Conservation (phyloP, 2,329 filamentous ascomycete species). For the Phaeosphaeriaceae sp. region DNA sequence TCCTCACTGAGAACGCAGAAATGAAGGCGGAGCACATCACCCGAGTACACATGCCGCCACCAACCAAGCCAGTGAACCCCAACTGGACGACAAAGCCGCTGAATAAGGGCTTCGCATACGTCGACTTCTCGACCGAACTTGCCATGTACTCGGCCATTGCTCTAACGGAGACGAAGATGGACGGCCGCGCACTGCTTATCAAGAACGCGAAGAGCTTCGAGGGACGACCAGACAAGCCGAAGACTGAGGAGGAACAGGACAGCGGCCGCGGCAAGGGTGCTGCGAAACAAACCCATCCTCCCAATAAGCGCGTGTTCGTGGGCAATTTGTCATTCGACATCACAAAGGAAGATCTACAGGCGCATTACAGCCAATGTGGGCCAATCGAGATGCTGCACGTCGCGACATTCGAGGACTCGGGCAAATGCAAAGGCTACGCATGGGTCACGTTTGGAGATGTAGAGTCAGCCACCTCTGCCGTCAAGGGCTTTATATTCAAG, state of each 20-base stretch:
- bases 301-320: conserved; percentile 84
- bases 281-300: conserved; percentile 60
- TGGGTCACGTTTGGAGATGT: conserved; percentile 91
- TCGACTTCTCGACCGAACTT: conserved; percentile 79
- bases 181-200: conserved; percentile 83
- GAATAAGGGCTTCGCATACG: conserved; percentile 96
- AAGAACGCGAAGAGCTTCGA: conserved; percentile 92
- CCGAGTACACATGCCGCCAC: conserved; percentile 78
- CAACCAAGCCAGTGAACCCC: conserved; percentile 44
- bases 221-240: conserved; percentile 78
- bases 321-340: conserved; percentile 63
- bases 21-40: conserved; percentile 74
- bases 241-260: conserved; percentile 38
- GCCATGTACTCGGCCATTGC: conserved; percentile 79
- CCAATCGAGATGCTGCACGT: conserved; percentile 82
- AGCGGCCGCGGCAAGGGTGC: conserved; percentile 39
- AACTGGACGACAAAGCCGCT: conserved; percentile 60
- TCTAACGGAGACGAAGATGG: conserved; percentile 82
- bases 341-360: conserved; percentile 76
- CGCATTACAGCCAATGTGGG: conserved; percentile 87
- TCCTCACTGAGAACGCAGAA: conserved; percentile 73
- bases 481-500: conserved; percentile 80
- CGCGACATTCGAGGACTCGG: conserved; percentile 94
- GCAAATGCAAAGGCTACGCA: conserved; percentile 97
- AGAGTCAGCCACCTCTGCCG: conserved; percentile 75